These are phyloP conservation scores for Rosa persica DNA, from an alignment of 306 rosid species.

Conservation along the genomic window DNA sequence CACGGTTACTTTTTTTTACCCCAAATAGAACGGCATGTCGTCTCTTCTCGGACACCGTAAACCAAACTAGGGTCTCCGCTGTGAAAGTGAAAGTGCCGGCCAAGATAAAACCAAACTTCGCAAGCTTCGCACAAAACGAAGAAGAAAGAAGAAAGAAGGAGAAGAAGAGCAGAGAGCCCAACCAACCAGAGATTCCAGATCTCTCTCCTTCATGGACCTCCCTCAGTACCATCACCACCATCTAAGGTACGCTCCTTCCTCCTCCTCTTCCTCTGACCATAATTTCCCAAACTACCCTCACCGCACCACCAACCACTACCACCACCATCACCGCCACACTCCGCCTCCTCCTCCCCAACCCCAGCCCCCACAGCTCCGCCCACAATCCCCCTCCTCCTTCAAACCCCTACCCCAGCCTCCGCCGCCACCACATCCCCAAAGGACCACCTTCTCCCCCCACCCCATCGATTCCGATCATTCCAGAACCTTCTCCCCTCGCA, in stretches of 20 bases:
- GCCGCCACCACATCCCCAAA: conserved; percentile 20
- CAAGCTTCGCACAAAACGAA: neutral
- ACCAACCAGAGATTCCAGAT: neutral
- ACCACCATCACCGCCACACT: conserved; percentile 1
- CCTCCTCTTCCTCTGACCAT: conserved; percentile 10
- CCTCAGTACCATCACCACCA: conserved; percentile 19
- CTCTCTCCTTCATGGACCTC: conserved; percentile 17
- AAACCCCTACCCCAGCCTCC: neutral
- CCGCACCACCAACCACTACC: conserved; percentile 16
- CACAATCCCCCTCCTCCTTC: conserved; percentile 22
- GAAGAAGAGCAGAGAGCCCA: neutral
- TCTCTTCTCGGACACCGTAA: neutral
- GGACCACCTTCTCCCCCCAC: conserved; percentile 22
- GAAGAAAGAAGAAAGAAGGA: neutral
- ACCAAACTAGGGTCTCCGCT: neutral
- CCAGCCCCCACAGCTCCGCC: conserved; percentile 15
- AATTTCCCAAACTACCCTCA: conserved; percentile 17
- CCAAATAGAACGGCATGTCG: conserved; percentile 3
- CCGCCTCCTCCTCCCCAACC: conserved; percentile 15
- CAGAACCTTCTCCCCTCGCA: conserved; percentile 21
- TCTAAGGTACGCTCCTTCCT: conserved; percentile 18
- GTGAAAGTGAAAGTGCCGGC: neutral
- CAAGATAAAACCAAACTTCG: neutral
- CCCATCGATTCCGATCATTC: conserved; percentile 27
- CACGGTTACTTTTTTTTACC: neutral